These are phyloP conservation scores for Aspergillus amoenus DNA, from an alignment of 2,329 filamentous ascomycete species.

Conservation along the genomic window DNA sequence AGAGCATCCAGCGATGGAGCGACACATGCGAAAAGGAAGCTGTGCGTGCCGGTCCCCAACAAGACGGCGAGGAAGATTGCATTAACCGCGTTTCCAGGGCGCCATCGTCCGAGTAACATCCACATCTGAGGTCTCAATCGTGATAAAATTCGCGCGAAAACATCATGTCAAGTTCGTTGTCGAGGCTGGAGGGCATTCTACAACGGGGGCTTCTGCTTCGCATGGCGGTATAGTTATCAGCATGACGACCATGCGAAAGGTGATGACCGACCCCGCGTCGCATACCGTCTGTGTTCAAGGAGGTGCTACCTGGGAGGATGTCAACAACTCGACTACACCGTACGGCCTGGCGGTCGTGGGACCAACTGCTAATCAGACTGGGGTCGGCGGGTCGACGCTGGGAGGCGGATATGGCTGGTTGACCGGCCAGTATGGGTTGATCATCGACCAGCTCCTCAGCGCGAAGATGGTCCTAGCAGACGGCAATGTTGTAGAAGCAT, in stretches of 20 bases:
- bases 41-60: no score
- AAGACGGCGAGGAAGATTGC: no score
- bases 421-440: neutral
- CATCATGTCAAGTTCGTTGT: no score
- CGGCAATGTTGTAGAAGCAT: fast-evolving
- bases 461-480: neutral
- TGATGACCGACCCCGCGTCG: neutral
- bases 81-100: no score
- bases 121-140: no score
- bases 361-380: neutral
- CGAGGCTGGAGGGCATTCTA: neutral
- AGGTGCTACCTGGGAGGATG: neutral
- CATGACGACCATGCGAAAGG: neutral
- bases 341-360: neutral
- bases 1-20: no score
- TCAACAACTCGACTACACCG: neutral
- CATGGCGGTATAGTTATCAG: neutral
- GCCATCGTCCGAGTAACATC: no score
- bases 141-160: no score
- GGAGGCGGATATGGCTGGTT: neutral
- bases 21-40: no score
- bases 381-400: neutral
- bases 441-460: neutral
- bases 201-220: neutral
- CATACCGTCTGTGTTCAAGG: neutral